Base-by-base conservation (phyloP, 129 eudicot species). In the Centrapalus pauciflorus region DNA sequence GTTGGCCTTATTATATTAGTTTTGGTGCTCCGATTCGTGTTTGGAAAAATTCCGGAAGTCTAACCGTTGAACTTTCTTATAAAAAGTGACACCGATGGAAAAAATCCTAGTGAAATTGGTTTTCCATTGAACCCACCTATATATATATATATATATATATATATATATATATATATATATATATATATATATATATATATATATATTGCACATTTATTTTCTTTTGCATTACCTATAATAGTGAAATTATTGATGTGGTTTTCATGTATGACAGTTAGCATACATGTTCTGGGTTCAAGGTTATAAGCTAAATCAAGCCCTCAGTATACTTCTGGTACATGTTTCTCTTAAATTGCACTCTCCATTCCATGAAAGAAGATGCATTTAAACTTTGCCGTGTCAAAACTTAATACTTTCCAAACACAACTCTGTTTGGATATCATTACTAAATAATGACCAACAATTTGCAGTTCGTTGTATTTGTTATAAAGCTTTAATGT, bases 251-350 rank as follows among this genome's bases (percentile, higher is more conserved):
- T 49, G 19, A 64, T 35, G 72, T 74, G 66, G 65, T 58, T 71
- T 40, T 45, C 73, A 67, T 50, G 24, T 23, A 45, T 69, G 82
- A 74, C 83, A 93, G 98, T 25, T 93, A 82, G 88, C 98, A 45
- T 93, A 93, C 80, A 93, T 93, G 98, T 93, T 80, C 71, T 93
- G 98, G 98, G 75, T 93, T 68, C 96, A 79, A 74, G 96, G 96
- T 49, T 93, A 88, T 69, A 78, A 79, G 69, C 84, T 93, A 33
- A 78, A 67, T 40, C 85, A 80, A 50, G 98, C 96, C 45, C 79
- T 59, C 80, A 41, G 63, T 37, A 77, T 88, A 72, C 78, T 93
- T 50, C 77, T 88, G 95, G 98, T 93, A 88, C 67, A 8, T 7
- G n/a, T 58, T 63, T 65, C 56, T 30, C 30, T 50, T 70, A 17